Conservation (phyloP, 345 rosid genomes). For the Bruguiera parviflora region DNA sequence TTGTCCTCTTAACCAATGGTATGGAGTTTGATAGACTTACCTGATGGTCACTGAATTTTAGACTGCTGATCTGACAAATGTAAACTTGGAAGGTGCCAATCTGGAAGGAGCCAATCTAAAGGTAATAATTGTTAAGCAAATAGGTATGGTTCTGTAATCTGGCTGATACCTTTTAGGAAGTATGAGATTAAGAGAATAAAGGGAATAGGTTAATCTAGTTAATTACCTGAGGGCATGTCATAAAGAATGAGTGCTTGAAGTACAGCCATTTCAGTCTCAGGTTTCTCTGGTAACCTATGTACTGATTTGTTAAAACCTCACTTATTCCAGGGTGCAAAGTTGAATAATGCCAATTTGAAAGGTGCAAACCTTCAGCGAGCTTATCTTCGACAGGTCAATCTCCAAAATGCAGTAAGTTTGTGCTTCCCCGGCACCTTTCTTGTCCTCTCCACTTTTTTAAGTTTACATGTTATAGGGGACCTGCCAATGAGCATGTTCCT, state of each 20-base stretch:
- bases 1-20: neutral
- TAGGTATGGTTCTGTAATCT: neutral
- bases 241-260: neutral
- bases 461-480: neutral
- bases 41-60: conserved; percentile 24
- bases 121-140: conserved; percentile 33
- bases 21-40: conserved; percentile 2
- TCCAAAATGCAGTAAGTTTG: conserved; percentile 73
- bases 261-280: neutral
- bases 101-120: conserved; percentile 94
- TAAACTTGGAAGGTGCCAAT: conserved; percentile 92
- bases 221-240: neutral
- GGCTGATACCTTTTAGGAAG: neutral
- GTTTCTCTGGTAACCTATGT: neutral
- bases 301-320: conserved; percentile 1
- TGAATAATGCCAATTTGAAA: conserved; percentile 75
- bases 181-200: neutral
- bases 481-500: neutral
- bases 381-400: conserved; percentile 79
- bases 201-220: neutral
- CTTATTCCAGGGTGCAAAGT: conserved; percentile 71
- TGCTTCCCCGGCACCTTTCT: neutral
- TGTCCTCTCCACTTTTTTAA: too few species aligned
- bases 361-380: conserved; percentile 95
- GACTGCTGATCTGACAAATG: conserved; percentile 91